Base-by-base conservation (phyloP, 306 rosid genomes). In the Boehmeria nivea region DNA sequence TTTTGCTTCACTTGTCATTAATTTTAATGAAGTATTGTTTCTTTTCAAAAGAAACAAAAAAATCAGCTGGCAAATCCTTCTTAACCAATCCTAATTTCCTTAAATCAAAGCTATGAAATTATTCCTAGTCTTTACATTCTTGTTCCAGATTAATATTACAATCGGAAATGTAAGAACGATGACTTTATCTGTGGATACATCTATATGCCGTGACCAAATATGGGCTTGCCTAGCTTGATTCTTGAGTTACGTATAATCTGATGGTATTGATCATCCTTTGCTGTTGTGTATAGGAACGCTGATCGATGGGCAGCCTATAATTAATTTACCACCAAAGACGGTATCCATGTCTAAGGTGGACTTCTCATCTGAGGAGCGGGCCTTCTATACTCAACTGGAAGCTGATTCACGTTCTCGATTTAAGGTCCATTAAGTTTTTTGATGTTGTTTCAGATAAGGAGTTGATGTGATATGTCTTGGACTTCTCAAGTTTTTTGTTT, bases 361-460 rank as follows among this genome's bases (percentile, higher is more conserved):
- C 60, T 91, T 91, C 80, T 78, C 99, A 20, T 12, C 43, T 42
- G 96, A 82, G 76, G 99, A 91, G 77, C 89, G 99, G 43, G 89
- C 84, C 56, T 91, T 91, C 82, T 91, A 91, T 81, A 77, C 70
- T 48, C 85, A 82, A 65, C 80, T 91, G 75, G 99, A 91, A 83
- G 78, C 95, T 2, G 99, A 87, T 71, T 82, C 99, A 59, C 96
- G 94, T 4, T 28, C 78, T 64, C 91, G 72, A 60, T 91, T 91
- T 77, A 87, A 87, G 99, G 99, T 91, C 72, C 70, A 19, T 60
- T 45, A 34, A 21, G 13, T 70, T 68, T 45, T 51, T 15, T 40
- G 45, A 61, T 64, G n/a, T 67, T 26, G 21, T 58, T 31, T 31
- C 36, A 31, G 36, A 6, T 31, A 31, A 31, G 5, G 36, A 31